Evolutionary conservation across 139 green algal genomes (phyloP).

Genomic region (Ettlia oleoabundans): DNA sequence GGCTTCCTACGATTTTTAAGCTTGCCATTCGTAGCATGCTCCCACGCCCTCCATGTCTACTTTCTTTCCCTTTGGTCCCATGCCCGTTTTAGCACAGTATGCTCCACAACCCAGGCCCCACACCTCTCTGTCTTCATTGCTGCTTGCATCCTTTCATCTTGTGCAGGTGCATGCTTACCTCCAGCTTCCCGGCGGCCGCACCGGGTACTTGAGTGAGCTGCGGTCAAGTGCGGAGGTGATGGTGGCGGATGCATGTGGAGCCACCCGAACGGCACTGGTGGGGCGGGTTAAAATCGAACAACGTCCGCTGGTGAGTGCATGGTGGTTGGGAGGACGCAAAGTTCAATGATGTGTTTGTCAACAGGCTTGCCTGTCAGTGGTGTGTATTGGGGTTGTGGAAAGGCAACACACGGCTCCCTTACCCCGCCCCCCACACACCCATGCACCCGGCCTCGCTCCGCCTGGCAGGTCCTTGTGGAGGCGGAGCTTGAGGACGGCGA

Average conservation of each 20-base stretch:
- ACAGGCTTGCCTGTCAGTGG: background rate
- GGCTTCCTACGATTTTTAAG: too few relatives aligned
- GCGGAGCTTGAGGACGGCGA: constrained; percentile 57
- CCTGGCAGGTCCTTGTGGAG: constrained; percentile 74
- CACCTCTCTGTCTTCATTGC: background rate
- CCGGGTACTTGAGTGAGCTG: constrained; percentile 90
- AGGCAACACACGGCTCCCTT: background rate
- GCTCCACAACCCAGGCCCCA: too few relatives aligned
- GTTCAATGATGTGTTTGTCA: background rate
- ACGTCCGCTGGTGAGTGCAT: constrained; percentile 68
- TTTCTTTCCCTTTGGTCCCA: too few relatives aligned
- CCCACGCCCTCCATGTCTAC: too few relatives aligned
- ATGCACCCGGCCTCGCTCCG: background rate
- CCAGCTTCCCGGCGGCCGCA: constrained; percentile 59
- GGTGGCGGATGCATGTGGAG: constrained; percentile 70
- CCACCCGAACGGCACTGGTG: constrained; percentile 64
- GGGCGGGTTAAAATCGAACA: constrained; percentile 82
- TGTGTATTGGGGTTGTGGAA: background rate
- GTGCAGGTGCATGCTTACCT: constrained; percentile 84
- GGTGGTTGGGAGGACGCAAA: too few relatives aligned
- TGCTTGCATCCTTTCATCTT: background rate
- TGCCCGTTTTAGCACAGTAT: too few relatives aligned
- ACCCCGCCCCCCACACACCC: too few relatives aligned
- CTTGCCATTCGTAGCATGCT: too few relatives aligned
- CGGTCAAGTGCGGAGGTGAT: constrained; percentile 62